Evolutionary conservation across 441 rosid species (phyloP).

Genomic region (Macaranga tanarius): DNA sequence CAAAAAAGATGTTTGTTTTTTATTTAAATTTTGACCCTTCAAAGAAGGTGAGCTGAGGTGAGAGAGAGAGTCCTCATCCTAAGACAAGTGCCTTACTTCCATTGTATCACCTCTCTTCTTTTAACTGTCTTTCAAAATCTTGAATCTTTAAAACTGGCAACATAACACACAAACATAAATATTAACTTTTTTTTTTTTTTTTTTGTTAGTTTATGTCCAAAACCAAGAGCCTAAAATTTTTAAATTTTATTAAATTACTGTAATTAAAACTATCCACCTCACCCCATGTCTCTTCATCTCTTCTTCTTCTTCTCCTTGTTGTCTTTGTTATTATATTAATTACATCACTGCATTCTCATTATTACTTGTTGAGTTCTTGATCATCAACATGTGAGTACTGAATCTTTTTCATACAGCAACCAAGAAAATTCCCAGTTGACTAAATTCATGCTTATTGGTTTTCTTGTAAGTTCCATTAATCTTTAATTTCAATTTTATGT

Average conservation of each 20-base stretch:
- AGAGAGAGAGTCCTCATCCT: neutral
- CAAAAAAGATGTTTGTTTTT: neutral
- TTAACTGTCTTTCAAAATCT: conserved; percentile 17
- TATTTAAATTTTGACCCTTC: neutral
- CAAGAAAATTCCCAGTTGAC: neutral
- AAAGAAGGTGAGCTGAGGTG: too few species aligned
- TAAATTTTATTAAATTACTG: too few species aligned
- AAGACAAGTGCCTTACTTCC: neutral
- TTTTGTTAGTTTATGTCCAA: too few species aligned
- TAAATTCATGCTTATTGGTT: neutral
- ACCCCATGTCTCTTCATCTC: too few species aligned
- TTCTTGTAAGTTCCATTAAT: neutral
- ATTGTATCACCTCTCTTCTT: neutral
- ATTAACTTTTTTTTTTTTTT: neutral
- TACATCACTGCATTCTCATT: too few species aligned
- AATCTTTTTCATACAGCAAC: neutral
- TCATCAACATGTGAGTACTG: neutral
- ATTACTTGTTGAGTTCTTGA: too few species aligned
- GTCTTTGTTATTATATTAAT: too few species aligned
- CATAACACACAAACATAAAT: neutral
- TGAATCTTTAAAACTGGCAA: conserved; percentile 6
- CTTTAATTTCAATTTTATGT: too few species aligned
- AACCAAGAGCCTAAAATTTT: too few species aligned
- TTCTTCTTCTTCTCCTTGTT: too few species aligned
- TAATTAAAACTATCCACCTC: too few species aligned